Base-by-base conservation (phyloP, 2,329 filamentous ascomycete species). In the Cladophialophora immunda region DNA sequence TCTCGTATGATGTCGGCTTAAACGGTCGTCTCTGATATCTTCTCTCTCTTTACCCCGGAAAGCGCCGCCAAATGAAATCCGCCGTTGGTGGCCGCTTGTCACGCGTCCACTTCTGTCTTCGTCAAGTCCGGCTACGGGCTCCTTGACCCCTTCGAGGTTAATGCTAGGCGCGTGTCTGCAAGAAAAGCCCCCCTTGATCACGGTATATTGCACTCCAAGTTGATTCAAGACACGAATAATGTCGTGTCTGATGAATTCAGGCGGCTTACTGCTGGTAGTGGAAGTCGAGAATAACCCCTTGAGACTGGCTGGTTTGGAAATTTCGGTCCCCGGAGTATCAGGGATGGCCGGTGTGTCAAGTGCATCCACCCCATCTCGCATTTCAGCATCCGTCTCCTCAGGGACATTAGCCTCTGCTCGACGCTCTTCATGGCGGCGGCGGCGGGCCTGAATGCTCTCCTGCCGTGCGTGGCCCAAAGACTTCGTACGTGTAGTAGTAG, bases 221-320 rank as follows among this genome's bases (percentile, higher is more conserved):
- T 94, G 90, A 72, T 89, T 90, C 60, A 99, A 81, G 2, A 98
- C 95, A 58, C 94, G 87, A 75, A 96, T 96, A 73, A 99, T 92
- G 76, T 99, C 95, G 6, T 89, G 84, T 45, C 94, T 89, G 69
- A 99, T 99, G 66, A 93, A 89, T 0, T 89, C 84, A 11, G 98
- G 87, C 0, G 94, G 92, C 76, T 96, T 97, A 75, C 90, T 95
- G 65, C 93, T 97, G 6, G 95, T 99, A 0, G 95, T 99, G 3
- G 93, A 96, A 62, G 98, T 95, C 74, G 94, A 98, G 81, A 99
- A 98, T 19, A 99, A 85, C 4, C 95, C 95, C 79, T 98, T 99
- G 65, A 99, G 86, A 78, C 91, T 98, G 2, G 98, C 95, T 0
- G 95, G 95, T 78, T 97, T 97, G 15, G 80, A 80, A 61, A 94